phyloP scores from a whole-genome alignment of 2,329 filamentous ascomycete genomes.

The Sarocladium strictum region DNA sequence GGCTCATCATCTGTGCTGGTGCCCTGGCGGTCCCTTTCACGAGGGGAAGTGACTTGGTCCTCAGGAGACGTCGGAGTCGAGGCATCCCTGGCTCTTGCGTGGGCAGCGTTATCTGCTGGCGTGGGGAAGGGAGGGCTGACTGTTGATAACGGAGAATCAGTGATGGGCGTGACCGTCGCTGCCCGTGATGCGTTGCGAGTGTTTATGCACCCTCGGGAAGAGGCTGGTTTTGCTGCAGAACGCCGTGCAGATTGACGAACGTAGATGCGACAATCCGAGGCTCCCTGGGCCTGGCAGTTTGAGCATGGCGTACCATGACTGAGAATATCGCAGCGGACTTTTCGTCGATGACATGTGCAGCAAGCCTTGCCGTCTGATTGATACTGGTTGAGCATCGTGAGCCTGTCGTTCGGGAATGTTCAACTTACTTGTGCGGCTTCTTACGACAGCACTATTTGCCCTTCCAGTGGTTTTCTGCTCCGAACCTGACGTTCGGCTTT shows the following conservation, averaged over 20 bases:
- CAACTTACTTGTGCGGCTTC: background rate
- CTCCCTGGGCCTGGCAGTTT: slow-evolving; percentile 37
- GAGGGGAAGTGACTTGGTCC: background rate
- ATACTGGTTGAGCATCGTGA: background rate
- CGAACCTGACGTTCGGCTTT: too few species aligned
- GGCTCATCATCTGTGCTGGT: background rate
- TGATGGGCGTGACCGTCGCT: background rate
- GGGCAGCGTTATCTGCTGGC: background rate
- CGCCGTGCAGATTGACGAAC: slow-evolving; percentile 13
- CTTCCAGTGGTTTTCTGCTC: background rate
- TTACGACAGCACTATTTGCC: background rate
- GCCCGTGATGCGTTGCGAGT: background rate
- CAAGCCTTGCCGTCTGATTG: slow-evolving; percentile 34
- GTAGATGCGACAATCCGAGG: slow-evolving; percentile 38
- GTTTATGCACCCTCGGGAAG: background rate
- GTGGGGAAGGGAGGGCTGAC: background rate
- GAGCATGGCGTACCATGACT: slow-evolving; percentile 40
- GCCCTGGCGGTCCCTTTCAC: background rate
- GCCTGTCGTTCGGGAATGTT: background rate
- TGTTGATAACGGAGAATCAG: background rate
- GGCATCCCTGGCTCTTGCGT: background rate
- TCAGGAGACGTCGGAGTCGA: background rate
- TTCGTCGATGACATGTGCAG: slow-evolving; percentile 42
- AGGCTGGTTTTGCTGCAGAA: background rate
- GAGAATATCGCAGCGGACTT: slow-evolving; percentile 45